Evolutionary conservation across 306 rosid genomes (phyloP).

Genomic region (Comarum palustre): DNA sequence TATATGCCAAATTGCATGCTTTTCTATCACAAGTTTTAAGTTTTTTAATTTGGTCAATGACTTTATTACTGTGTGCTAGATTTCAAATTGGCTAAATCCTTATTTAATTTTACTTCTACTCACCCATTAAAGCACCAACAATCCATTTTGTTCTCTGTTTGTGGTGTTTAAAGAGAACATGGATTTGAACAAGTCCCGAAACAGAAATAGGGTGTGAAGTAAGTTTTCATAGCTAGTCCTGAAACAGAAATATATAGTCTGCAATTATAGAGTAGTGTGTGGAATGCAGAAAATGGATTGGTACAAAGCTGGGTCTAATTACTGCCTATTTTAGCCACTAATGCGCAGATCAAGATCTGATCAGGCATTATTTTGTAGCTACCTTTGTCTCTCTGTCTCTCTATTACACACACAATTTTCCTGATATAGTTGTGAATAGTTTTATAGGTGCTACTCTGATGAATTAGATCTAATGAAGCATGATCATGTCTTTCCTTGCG

Average conservation of each 20-base stretch:
- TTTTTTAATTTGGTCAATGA: not conserved
- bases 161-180: not conserved
- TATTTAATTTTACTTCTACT: not conserved
- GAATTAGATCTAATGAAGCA: not conserved
- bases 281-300: not conserved
- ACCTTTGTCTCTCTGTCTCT: conserved; percentile 1
- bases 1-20: not conserved
- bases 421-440: not conserved
- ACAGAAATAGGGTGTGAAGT: not conserved
- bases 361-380: not conserved
- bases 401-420: not conserved
- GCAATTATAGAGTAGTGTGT: not conserved
- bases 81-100: not conserved
- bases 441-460: not conserved
- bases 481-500: not conserved
- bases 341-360: not conserved
- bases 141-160: not conserved
- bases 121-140: not conserved
- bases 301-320: not conserved
- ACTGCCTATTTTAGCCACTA: not conserved
- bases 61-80: not conserved
- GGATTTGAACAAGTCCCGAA: not conserved
- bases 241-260: not conserved
- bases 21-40: not conserved
- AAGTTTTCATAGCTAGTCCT: not conserved